These are phyloP conservation scores for Rutstroemia sp. DNA, from an alignment of 2,329 filamentous ascomycete genomes.

Conservation along the genomic window DNA sequence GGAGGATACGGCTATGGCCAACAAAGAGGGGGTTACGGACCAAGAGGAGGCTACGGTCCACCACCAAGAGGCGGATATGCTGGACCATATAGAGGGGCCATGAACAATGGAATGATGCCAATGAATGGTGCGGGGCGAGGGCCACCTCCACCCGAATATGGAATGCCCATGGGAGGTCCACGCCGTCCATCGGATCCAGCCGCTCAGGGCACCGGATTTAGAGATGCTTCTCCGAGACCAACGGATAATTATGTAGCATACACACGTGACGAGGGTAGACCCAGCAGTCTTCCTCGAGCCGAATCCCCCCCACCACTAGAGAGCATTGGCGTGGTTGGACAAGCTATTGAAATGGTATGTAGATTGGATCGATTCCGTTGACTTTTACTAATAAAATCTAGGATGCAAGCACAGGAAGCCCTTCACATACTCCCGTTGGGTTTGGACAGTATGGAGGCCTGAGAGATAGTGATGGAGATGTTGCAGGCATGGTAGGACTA, in stretches of 20 bases:
- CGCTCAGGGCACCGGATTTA: slow-evolving; percentile 12
- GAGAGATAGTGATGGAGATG: slow-evolving; percentile 62
- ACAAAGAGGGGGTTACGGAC: slow-evolving; percentile 28
- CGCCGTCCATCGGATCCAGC: slow-evolving; percentile 19
- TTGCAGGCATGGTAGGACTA: slow-evolving; percentile 65
- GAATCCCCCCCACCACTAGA: slow-evolving; percentile 58
- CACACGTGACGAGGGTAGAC: slow-evolving; percentile 14
- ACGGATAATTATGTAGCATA: slow-evolving; percentile 22
- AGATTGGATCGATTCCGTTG: background rate
- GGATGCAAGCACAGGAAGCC: slow-evolving; percentile 55
- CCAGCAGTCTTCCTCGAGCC: slow-evolving; percentile 45
- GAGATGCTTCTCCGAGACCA: slow-evolving; percentile 10
- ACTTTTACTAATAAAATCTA: background rate
- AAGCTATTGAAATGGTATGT: slow-evolving; percentile 64
- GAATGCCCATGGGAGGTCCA: slow-evolving; percentile 10
- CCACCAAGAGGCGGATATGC: slow-evolving; percentile 9
- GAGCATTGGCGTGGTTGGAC: slow-evolving; percentile 42
- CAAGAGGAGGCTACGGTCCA: slow-evolving; percentile 31
- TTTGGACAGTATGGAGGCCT: slow-evolving; percentile 40
- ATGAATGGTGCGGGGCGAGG: slow-evolving; percentile 36
- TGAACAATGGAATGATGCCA: slow-evolving; percentile 32
- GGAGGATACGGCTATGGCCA: slow-evolving; percentile 43
- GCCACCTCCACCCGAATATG: slow-evolving; percentile 33
- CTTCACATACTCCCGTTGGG: slow-evolving; percentile 34
- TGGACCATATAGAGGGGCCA: slow-evolving; percentile 25